Conservation (phyloP, 2,329 filamentous ascomycete species). For the Botryotinia convoluta region DNA sequence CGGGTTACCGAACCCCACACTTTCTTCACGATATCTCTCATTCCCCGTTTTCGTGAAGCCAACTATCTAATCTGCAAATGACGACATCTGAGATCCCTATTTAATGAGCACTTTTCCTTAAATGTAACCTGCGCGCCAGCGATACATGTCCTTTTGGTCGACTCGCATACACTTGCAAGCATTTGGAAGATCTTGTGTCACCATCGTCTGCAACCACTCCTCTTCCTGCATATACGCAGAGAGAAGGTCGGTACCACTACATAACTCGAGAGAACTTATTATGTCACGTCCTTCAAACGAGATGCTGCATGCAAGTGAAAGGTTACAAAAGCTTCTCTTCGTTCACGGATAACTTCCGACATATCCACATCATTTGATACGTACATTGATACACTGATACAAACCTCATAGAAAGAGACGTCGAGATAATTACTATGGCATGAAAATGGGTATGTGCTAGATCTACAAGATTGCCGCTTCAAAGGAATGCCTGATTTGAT, state of each 20-base stretch:
- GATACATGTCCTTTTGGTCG: background rate
- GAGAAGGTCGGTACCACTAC: background rate
- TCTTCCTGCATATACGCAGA: constrained; percentile 2
- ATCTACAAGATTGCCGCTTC: background rate
- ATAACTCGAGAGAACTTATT: background rate
- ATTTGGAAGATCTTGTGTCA: constrained; percentile 18
- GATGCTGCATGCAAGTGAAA: constrained; percentile 9
- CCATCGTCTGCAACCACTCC: background rate
- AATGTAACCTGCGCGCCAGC: background rate
- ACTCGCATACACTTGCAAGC: constrained; percentile 13
- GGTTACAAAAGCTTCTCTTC: background rate
- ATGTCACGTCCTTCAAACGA: constrained; percentile 10
- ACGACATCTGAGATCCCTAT: background rate
- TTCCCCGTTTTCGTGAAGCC: constrained; percentile 9
- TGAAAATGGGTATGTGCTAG: constrained; percentile 1
- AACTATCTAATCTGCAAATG: background rate
- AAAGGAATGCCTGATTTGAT: background rate
- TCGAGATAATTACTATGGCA: background rate
- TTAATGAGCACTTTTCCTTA: background rate
- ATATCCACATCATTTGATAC: constrained; percentile 10
- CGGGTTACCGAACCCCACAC: background rate
- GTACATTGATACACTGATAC: background rate
- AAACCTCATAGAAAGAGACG: background rate
- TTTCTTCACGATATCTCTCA: background rate
- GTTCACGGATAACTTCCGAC: constrained; percentile 14